phyloP scores from a whole-genome alignment of 306 rosid species.

The Dryas drummondii region DNA sequence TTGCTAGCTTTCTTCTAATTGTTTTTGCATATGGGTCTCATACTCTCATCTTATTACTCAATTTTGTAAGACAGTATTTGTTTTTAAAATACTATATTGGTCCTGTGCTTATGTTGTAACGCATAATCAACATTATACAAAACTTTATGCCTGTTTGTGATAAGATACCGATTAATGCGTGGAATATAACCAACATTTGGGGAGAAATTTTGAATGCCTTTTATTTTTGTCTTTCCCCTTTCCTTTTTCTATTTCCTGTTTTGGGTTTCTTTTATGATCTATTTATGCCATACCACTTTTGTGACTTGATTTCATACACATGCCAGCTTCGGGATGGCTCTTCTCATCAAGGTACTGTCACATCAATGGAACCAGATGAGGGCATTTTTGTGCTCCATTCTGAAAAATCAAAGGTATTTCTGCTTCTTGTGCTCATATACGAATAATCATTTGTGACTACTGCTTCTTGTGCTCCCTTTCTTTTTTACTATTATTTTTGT shows the following conservation, averaged over 20 bases:
- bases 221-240: neutral
- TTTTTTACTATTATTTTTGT: slow-evolving; percentile 10
- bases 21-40: neutral
- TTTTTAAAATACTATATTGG: neutral
- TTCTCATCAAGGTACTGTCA: slow-evolving; percentile 86
- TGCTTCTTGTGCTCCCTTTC: slow-evolving; percentile 19
- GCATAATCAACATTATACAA: neutral
- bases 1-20: neutral
- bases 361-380: slow-evolving; percentile 93
- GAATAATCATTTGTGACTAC: neutral
- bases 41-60: neutral
- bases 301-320: slow-evolving; percentile 20
- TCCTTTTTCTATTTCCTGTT: neutral
- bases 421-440: slow-evolving; percentile 9
- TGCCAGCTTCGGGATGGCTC: slow-evolving; percentile 88
- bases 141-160: neutral
- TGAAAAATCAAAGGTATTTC: slow-evolving; percentile 62
- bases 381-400: slow-evolving; percentile 80
- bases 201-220: neutral
- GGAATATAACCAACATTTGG: neutral
- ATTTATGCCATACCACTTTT: slow-evolving; percentile 16
- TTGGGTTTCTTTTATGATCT: neutral
- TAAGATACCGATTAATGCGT: neutral
- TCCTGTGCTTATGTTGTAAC: neutral
- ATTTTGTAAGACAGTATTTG: neutral